A percentile compares a stretch with the other conserved stretches of the same genome.
Conservation (phyloP, 2,329 filamentous ascomycete genomes). For the Karstenula rhodostoma region DNA sequence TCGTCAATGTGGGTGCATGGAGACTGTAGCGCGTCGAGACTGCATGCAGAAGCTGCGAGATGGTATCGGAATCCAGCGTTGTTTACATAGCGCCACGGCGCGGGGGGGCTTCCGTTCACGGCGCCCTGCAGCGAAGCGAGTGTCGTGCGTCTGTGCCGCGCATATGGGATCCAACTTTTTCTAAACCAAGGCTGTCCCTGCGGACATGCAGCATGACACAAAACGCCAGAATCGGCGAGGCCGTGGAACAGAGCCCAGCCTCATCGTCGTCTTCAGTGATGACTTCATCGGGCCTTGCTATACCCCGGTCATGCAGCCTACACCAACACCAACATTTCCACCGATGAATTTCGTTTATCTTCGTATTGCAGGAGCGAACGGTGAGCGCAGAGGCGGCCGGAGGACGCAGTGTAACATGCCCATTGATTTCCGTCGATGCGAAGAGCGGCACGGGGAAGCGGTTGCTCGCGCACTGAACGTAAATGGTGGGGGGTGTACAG, state of each 20-base stretch:
- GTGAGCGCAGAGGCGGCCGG: background rate
- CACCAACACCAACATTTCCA: background rate
- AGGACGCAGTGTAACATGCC: background rate
- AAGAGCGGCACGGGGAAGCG: background rate
- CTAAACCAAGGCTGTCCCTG: background rate
- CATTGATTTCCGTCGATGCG: background rate
- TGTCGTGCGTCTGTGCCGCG: background rate
- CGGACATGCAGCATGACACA: background rate
- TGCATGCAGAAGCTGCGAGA: no score
- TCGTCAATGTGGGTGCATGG: no score
- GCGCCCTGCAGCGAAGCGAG: background rate
- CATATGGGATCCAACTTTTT: background rate
- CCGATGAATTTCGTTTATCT: background rate
- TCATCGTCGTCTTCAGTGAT: background rate
- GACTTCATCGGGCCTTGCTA: background rate
- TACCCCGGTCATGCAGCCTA: background rate
- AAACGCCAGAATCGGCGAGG: background rate
- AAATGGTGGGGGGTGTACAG: background rate
- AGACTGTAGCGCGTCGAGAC: no score
- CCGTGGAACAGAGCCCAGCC: background rate
- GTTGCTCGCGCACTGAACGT: background rate
- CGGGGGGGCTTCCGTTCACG: background rate
- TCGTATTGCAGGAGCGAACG: background rate
- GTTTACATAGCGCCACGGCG: no score
- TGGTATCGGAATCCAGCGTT: no score